Evolutionary conservation across 257 asterid genomes (phyloP).

Genomic region (Paraleonurus japonicus): DNA sequence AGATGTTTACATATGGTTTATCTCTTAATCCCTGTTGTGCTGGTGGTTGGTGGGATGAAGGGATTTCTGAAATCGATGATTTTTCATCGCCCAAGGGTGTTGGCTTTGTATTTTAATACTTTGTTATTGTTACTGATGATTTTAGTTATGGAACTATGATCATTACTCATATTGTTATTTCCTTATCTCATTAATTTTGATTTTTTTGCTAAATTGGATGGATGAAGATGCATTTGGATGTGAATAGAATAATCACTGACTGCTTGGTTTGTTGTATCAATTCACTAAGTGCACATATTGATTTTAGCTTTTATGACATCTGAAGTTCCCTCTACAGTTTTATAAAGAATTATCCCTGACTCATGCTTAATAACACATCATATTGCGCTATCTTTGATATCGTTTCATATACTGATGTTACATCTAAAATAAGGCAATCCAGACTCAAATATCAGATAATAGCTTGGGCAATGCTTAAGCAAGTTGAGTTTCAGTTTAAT

Average conservation of each 20-base stretch:
- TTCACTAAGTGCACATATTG: not conserved
- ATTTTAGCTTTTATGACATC: not conserved
- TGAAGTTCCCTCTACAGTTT: not conserved
- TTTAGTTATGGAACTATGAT: not conserved
- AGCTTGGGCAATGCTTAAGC: not conserved
- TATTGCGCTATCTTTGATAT: not conserved
- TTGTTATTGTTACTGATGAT: not conserved
- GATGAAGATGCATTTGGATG: not conserved
- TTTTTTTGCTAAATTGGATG: not conserved
- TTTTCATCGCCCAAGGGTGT: not conserved
- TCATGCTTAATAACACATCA: not conserved
- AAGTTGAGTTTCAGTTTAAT: constrained; percentile 1
- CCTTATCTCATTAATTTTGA: not conserved
- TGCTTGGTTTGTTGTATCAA: not conserved
- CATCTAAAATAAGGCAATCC: not conserved
- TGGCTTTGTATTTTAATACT: not conserved
- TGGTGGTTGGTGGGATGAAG: constrained; percentile 35
- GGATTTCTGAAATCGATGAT: constrained; percentile 19
- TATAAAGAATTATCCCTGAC: not conserved
- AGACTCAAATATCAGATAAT: not conserved
- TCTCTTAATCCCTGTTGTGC: constrained; percentile 25
- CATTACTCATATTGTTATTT: not conserved
- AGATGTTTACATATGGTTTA: not conserved
- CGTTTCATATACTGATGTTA: not conserved
- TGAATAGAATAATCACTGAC: not conserved